phyloP scores from a whole-genome alignment of 805 yeast species.

The Teunomyces atbi region DNA sequence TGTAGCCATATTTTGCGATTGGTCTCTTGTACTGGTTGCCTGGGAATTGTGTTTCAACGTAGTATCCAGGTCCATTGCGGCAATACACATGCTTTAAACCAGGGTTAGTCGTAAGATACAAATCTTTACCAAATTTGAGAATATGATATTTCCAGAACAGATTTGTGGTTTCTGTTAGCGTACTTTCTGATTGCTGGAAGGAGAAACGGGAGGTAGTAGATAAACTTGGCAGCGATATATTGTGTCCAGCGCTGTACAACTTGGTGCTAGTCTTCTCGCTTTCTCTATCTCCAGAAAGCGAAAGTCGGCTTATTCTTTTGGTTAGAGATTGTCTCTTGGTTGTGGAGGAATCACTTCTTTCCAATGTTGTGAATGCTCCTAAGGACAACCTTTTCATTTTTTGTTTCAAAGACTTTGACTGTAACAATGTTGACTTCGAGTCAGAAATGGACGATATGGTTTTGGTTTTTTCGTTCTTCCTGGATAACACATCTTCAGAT shows the following conservation, averaged over 20 bases:
- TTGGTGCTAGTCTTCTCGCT: neutral
- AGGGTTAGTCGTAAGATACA: constrained; percentile 68
- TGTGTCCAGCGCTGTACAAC: constrained; percentile 3
- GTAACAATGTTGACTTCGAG: neutral
- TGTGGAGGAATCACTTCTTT: neutral
- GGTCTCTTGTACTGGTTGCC: constrained; percentile 12
- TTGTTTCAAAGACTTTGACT: constrained; percentile 2
- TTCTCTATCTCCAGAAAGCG: neutral
- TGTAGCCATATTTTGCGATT: constrained; percentile 19
- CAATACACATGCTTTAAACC: constrained; percentile 57
- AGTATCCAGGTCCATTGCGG: constrained; percentile 62
- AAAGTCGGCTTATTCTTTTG: neutral
- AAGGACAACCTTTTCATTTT: constrained; percentile 12
- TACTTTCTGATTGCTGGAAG: constrained; percentile 9
- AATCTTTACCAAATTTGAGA: constrained; percentile 49
- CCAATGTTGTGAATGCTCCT: constrained; percentile 1
- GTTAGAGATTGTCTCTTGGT: neutral
- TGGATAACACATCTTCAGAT: constrained; percentile 6
- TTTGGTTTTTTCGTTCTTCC: neutral
- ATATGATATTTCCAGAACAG: constrained; percentile 67
- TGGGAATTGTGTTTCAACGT: constrained; percentile 40
- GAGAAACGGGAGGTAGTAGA: constrained; percentile 4
- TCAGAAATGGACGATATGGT: neutral
- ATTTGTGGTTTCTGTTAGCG: constrained; percentile 8
- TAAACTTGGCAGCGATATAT: constrained; percentile 5